A percentile compares a stretch with the other conserved stretches of the same genome.
These are phyloP conservation scores for Chlamydomonas schloesseri DNA, from an alignment of 139 green algal genomes.

Conservation along the genomic window DNA sequence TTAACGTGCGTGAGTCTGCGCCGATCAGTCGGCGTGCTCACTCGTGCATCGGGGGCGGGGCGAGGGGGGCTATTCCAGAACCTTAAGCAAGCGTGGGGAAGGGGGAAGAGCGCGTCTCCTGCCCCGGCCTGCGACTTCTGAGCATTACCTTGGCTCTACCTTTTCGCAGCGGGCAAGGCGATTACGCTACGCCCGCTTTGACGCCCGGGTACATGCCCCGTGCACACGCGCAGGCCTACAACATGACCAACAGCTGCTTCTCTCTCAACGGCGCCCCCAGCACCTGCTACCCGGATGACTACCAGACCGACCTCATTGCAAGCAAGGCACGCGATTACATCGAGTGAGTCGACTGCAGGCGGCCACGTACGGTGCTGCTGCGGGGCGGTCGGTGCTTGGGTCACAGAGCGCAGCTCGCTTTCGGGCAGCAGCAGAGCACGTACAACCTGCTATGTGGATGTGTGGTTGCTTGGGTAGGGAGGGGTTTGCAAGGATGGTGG, in stretches of 20 bases:
- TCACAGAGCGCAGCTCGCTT: neutral
- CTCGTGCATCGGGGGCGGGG: neutral
- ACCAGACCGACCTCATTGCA: neutral
- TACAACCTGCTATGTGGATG: too few species aligned
- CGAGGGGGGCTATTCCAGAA: neutral
- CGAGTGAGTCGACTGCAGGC: neutral
- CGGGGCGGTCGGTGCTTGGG: neutral
- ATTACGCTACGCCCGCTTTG: neutral
- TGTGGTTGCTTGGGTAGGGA: neutral
- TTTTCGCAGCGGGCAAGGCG: too few species aligned
- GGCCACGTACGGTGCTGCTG: neutral
- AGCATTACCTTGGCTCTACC: too few species aligned
- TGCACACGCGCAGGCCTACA: neutral
- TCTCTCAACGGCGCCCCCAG: neutral
- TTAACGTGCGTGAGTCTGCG: neutral
- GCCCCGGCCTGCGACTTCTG: too few species aligned
- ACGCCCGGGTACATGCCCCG: too few species aligned
- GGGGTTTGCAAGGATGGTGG: neutral
- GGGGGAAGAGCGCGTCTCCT: too few species aligned
- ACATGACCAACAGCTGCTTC: neutral
- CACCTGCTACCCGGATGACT: neutral
- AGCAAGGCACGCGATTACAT: neutral
- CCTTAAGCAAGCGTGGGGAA: neutral
- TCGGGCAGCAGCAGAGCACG: too few species aligned
- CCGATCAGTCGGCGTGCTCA: neutral